phyloP scores from a whole-genome alignment of 441 rosid species.

The Gossypium gossypioides region DNA sequence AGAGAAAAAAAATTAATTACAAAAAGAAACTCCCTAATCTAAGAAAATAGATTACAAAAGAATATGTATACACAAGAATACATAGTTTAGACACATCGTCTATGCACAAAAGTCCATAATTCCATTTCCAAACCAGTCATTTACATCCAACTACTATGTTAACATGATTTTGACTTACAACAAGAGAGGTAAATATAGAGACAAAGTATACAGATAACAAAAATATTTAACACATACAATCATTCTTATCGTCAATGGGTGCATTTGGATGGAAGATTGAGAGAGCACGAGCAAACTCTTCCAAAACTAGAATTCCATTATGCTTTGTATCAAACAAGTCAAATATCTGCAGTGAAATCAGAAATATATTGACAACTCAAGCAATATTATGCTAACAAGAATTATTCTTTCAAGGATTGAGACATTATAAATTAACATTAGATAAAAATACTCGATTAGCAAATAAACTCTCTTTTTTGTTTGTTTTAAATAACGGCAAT shows the following conservation, averaged over 20 bases:
- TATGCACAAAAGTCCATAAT: not conserved
- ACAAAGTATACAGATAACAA: not conserved
- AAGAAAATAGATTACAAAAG: too few species aligned
- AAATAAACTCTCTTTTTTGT: too few species aligned
- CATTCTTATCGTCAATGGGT: constrained; percentile 72
- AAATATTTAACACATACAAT: constrained; percentile 28
- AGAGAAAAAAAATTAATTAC: too few species aligned
- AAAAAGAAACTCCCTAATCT: too few species aligned
- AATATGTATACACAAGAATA: too few species aligned
- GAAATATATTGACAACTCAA: not conserved
- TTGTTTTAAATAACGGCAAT: too few species aligned
- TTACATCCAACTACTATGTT: not conserved
- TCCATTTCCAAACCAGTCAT: not conserved
- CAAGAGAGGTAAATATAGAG: not conserved
- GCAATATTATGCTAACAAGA: not conserved
- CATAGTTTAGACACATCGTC: not conserved
- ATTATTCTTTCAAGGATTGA: too few species aligned
- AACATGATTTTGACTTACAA: not conserved
- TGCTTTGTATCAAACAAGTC: constrained; percentile 90
- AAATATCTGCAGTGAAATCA: constrained; percentile 54
- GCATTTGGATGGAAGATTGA: constrained; percentile 93
- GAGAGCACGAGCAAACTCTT: constrained; percentile 90
- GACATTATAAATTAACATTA: too few species aligned
- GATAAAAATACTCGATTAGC: too few species aligned
- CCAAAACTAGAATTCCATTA: constrained; percentile 87